These are phyloP conservation scores for Ilyonectria sp. DNA, from an alignment of 2,329 filamentous ascomycete species.

Conservation along the genomic window DNA sequence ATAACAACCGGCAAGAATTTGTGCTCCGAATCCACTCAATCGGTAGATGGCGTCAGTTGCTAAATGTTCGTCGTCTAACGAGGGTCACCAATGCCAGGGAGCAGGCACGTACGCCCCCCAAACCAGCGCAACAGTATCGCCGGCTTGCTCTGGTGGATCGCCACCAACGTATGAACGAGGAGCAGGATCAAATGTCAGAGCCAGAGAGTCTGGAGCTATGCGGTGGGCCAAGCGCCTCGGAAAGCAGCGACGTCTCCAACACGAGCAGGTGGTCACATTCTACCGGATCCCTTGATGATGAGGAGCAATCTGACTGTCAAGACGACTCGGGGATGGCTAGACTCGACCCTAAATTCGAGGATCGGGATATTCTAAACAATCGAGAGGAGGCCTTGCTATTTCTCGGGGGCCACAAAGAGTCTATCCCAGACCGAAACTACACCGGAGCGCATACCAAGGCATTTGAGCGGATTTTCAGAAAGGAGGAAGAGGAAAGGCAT, in stretches of 20 bases:
- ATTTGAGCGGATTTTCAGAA: neutral
- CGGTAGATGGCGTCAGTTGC: neutral
- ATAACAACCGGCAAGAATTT: neutral
- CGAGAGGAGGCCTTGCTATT: constrained; percentile 9
- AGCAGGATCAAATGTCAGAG: neutral
- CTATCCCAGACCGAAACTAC: constrained; percentile 11
- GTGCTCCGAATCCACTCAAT: constrained; percentile 1
- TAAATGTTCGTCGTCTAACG: neutral
- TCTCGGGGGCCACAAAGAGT: constrained; percentile 16
- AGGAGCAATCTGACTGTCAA: neutral
- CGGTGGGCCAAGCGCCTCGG: neutral
- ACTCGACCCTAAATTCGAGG: neutral
- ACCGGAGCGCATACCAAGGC: neutral
- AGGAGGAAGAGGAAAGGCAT: neutral
- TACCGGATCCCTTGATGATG: neutral
- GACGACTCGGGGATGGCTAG: neutral
- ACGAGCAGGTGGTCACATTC: neutral
- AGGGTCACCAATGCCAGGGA: neutral
- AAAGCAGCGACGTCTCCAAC: neutral
- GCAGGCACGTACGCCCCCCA: neutral
- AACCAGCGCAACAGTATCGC: neutral
- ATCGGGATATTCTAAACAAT: neutral
- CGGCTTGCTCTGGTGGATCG: neutral
- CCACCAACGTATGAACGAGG: neutral
- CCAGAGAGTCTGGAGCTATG: neutral